Conservation (phyloP, 2,329 filamentous ascomycete genomes). For the Rutstroemia sp. region DNA sequence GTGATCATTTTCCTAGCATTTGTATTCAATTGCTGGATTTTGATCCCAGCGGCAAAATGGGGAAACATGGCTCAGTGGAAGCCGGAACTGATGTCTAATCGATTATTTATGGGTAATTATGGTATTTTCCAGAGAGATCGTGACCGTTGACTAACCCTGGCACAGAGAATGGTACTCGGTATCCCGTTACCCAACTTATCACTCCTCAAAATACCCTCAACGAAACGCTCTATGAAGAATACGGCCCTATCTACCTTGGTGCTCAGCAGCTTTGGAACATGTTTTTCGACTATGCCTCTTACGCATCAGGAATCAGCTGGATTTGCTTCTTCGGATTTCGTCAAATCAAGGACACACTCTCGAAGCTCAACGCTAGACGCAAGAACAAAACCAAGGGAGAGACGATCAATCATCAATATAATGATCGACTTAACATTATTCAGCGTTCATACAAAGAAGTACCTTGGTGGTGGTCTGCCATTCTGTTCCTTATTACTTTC, state of each 20-base stretch:
- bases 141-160: neutral
- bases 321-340: slow-evolving; percentile 47
- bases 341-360: slow-evolving; percentile 38
- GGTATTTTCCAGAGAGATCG: neutral
- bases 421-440: slow-evolving; percentile 51
- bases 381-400: slow-evolving; percentile 26
- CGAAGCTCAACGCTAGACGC: slow-evolving; percentile 36
- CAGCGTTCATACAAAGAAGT: slow-evolving; percentile 51
- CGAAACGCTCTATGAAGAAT: slow-evolving; percentile 37
- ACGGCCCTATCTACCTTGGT: slow-evolving; percentile 50
- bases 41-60: slow-evolving; percentile 52
- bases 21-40: slow-evolving; percentile 48
- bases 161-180: slow-evolving; percentile 29
- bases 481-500: slow-evolving; percentile 43
- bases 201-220: slow-evolving; percentile 28
- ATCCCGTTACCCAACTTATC: slow-evolving; percentile 31
- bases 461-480: slow-evolving; percentile 49
- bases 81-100: slow-evolving; percentile 50
- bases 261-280: slow-evolving; percentile 50
- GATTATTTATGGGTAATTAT: slow-evolving; percentile 40
- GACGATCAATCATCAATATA: slow-evolving; percentile 46
- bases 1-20: slow-evolving; percentile 48
- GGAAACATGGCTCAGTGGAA: slow-evolving; percentile 46
- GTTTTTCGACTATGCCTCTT: slow-evolving; percentile 54
- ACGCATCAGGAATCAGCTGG: slow-evolving; percentile 51